phyloP scores from a whole-genome alignment of 179 eudicot genomes.

The Patellifolia procumbens region DNA sequence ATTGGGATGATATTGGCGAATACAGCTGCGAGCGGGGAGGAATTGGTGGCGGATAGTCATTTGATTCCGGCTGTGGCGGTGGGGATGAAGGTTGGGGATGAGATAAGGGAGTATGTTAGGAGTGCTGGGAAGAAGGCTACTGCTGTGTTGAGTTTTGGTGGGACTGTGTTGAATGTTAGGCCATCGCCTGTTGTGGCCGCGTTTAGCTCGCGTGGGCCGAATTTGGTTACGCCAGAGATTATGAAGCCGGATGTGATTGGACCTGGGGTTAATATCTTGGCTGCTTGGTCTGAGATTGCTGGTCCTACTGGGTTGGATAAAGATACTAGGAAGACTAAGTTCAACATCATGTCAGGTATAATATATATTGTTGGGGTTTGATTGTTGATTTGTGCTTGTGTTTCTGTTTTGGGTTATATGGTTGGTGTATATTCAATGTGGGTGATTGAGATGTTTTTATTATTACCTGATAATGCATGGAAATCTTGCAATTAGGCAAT shows the following conservation, averaged over 20 bases:
- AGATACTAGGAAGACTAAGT: conserved; percentile 66
- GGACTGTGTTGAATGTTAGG: conserved; percentile 75
- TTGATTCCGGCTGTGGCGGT: conserved; percentile 82
- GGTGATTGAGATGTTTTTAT: neutral
- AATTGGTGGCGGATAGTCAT: conserved; percentile 85
- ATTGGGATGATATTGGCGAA: conserved; percentile 85
- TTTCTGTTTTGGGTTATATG: neutral
- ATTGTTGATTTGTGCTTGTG: conserved; percentile 13
- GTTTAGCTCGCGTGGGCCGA: conserved; percentile 91
- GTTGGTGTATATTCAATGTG: conserved; percentile 1
- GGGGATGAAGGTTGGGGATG: conserved; percentile 63
- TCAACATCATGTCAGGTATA: conserved; percentile 89
- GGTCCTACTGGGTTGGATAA: conserved; percentile 79
- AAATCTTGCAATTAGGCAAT: neutral
- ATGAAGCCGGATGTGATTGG: conserved; percentile 95
- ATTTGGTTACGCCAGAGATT: conserved; percentile 68
- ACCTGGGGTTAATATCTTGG: conserved; percentile 91
- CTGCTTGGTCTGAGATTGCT: conserved; percentile 80
- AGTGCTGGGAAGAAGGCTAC: conserved; percentile 35
- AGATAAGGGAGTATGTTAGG: conserved; percentile 56
- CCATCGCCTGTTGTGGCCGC: conserved; percentile 98
- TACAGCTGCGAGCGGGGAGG: conserved; percentile 86
- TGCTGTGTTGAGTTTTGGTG: conserved; percentile 71
- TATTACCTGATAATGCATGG: neutral
- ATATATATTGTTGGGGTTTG: conserved; percentile 1